Conservation (phyloP, 495 filamentous ascomycete genomes). For the Apodospora peruviana region DNA sequence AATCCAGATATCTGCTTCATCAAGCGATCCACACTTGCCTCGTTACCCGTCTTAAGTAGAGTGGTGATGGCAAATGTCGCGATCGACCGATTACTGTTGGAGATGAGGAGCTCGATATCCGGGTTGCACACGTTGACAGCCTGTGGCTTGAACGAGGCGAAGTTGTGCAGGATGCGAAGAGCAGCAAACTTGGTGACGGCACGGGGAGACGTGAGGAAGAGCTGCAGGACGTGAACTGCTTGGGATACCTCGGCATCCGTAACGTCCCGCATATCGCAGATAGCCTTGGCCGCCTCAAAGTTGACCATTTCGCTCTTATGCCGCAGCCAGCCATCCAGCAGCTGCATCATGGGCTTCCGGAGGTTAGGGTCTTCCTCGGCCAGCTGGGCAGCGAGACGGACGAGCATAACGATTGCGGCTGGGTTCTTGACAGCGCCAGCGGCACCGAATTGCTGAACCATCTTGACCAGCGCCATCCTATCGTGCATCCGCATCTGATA, state of each 20-base stretch:
- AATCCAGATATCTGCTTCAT: conserved; percentile 98
- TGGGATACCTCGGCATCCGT: conserved; percentile 87
- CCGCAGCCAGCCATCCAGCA: conserved; percentile 92
- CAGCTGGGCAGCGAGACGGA: conserved; percentile 87
- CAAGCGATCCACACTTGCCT: conserved; percentile 90
- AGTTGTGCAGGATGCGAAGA: conserved; percentile 92
- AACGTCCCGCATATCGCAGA: conserved; percentile 89
- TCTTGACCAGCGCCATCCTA: conserved; percentile 98
- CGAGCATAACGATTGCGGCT: conserved; percentile 84
- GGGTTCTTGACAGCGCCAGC: conserved; percentile 92
- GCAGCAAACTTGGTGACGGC: conserved; percentile 97
- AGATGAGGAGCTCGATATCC: conserved; percentile 93
- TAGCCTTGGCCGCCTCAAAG: conserved; percentile 97
- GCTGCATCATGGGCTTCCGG: conserved; percentile 88
- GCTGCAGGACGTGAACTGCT: conserved; percentile 88
- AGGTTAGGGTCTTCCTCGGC: conserved; percentile 88
- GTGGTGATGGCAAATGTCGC: conserved; percentile 98
- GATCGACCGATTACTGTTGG: conserved; percentile 94
- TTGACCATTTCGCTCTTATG: conserved; percentile 99
- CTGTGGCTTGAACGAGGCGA: conserved; percentile 90
- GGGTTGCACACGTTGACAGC: conserved; percentile 91
- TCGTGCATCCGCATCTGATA: conserved; percentile 98
- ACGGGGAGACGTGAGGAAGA: conserved; percentile 94
- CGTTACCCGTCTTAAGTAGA: conserved; percentile 94
- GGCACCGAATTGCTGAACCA: conserved; percentile 96